Evolutionary conservation across 352 stramenopile species (phyloP), one percentile per base, ranked within the genome.

Genomic region (Phytophthora rubi): DNA sequence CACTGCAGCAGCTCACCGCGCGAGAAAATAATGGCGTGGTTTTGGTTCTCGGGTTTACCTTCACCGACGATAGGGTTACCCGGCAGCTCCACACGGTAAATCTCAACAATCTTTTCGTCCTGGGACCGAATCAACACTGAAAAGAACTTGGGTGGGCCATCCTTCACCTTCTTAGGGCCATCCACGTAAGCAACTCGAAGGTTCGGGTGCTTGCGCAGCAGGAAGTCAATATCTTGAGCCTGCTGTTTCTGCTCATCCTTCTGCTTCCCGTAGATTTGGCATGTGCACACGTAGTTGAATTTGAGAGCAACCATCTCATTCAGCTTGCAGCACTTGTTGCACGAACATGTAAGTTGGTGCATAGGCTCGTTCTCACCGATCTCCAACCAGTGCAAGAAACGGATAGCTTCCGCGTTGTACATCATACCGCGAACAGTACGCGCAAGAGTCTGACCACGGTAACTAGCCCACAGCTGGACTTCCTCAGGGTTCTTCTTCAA

Each of bases 31-130:
- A 97, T 88, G 9, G 89, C 89, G 58, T 95, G 88, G 72, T 97
- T 97, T 65, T 97, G 89, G 82, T 96, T 96, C 56, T 95, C 88
- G 7, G 88, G 88, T 65, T 96, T 96, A 82, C 88, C 89, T 82
- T 97, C 88, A 58, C 89, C 89, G 59, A 97, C 61, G 53, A 97
- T 85, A n/a, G 89, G 89, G 55, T 97, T 84, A 47, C 89, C 89
- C 10, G 89, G 89, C 0, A 97, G 70, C 53, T 95, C 88, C 3
- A 95, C 83, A 61, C 89, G 88, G 60, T 92, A 97, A 0, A 95
- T 71, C 65, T 96, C 89, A 3, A 79, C 83, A 76, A 95, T 93
- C 8, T 88, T 89, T 23, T 94, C 86, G 16, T 83, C 84, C 53
- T 86, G 62, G 1, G 81, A 4, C 79, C 83, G 47, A 76, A 95